Percentiles rank a stretch among this genome's conserved stretches.
Conservation (phyloP, 1,284 basidiomycete species). For the Rhodotorula glutinis region DNA sequence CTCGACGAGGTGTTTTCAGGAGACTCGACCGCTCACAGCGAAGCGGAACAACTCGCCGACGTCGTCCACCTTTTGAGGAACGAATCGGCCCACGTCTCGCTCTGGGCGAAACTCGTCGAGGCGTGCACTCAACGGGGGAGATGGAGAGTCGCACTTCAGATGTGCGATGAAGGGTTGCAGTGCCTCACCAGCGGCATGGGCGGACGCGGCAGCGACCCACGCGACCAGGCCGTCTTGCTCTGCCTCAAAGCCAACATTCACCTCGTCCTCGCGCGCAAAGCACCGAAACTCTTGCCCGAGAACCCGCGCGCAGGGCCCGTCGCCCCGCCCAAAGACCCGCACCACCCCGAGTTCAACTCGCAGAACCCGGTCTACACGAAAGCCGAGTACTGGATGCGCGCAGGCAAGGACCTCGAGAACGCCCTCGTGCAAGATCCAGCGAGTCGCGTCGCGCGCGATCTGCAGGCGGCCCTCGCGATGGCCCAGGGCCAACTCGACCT, state of each 20-base stretch:
- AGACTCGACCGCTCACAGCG: no score
- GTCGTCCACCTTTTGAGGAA: slow-evolving; percentile 67
- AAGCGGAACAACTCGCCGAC: slow-evolving; percentile 63
- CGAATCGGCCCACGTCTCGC: slow-evolving; percentile 63
- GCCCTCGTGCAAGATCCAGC: slow-evolving; percentile 33
- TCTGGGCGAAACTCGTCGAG: slow-evolving; percentile 71
- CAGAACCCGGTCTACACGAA: slow-evolving; percentile 52
- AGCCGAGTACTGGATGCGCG: slow-evolving; percentile 61
- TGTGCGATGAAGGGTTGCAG: slow-evolving; percentile 48
- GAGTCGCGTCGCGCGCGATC: slow-evolving; percentile 18
- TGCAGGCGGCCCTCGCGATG: slow-evolving; percentile 24
- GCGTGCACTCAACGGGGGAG: slow-evolving; percentile 63
- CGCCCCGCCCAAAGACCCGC: slow-evolving; percentile 16
- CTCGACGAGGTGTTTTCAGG: slow-evolving; percentile 64
- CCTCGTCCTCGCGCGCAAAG: slow-evolving; percentile 69
- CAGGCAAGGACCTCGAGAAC: slow-evolving; percentile 46
- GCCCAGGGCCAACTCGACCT: slow-evolving; percentile 54
- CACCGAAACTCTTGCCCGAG: slow-evolving; percentile 70
- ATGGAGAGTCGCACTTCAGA: slow-evolving; percentile 57
- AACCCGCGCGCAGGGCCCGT: slow-evolving; percentile 57
- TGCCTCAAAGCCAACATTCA: slow-evolving; percentile 77
- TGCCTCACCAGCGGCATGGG: slow-evolving; percentile 62
- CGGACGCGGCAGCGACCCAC: slow-evolving; percentile 55
- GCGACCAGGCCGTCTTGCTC: slow-evolving; percentile 63
- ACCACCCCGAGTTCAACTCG: slow-evolving; percentile 30